Evolutionary conservation across 305 asterid species (phyloP), one percentile per base, ranked within the genome.

Genomic region (Euphrasia arctica): DNA sequence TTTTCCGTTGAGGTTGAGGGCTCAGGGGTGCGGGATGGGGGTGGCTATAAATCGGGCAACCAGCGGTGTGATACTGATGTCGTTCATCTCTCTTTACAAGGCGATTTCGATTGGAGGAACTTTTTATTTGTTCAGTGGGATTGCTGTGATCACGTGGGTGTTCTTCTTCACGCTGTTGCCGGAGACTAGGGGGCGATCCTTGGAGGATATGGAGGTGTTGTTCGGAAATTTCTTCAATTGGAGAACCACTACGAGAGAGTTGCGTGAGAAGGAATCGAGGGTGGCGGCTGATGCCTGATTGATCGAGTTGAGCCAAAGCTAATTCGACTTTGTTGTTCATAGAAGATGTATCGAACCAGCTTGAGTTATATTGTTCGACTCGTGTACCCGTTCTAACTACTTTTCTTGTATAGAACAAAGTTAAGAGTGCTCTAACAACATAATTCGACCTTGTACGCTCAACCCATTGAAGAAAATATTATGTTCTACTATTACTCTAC

Each of bases 21-120:
- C 89, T 1, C 89, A 77, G 47, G 92, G 92, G 7, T 80, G 85
- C 67, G 74, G 85, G 14, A 68, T 82, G 70, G 85, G 78, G 0
- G 86, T 78, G 1, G 85, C 79, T 0, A 69, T 66, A 60, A 85
- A 85, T 10, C 66, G 88, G n/a, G 36, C 79, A 8, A 60, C 70
- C 1, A 80, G 92, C 62, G 92, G 87, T 28, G 77, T 61, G 22
- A 47, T 80, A 27, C 56, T 78, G 11, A 80, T 82, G 77, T 69
- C 84, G 1, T 82, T 85, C 52, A 74, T 80, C 56, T 80, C 89
- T 0, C 59, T 85, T 32, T 75, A 75, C 29, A 27, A 82, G 29
- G 72, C 73, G 4, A 78, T 85, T 8, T 72, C 79, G 0, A 77
- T 82, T 28, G 87, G 92, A 1, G 92, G 92, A 47, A 79, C 87